A percentile compares a stretch with the other conserved stretches of the same genome.
phyloP scores from a whole-genome alignment of 768 basidiomycete genomes.

The Podaxis rugospora region DNA sequence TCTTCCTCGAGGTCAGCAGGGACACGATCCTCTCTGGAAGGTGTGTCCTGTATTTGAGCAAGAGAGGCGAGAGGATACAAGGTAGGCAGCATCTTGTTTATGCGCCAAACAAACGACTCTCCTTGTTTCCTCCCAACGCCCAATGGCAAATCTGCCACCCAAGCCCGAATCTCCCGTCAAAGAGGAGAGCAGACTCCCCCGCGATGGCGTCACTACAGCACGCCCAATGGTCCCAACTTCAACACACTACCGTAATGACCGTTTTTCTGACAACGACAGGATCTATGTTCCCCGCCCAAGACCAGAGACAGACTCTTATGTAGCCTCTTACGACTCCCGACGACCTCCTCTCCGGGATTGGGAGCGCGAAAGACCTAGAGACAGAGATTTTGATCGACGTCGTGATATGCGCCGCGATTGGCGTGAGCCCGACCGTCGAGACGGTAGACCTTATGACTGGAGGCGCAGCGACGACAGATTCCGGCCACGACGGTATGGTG shows the following conservation, averaged over 20 bases:
- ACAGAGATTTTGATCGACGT: conserved; percentile 19
- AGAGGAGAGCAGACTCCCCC: neutral
- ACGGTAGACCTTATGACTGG: conserved; percentile 9
- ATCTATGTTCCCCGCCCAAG: conserved; percentile 8
- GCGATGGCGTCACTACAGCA: conserved; percentile 1
- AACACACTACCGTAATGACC: conserved; percentile 11
- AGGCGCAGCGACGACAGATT: conserved; percentile 10
- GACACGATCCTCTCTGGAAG: conserved; percentile 80
- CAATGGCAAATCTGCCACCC: conserved; percentile 30
- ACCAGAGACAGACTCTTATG: conserved; percentile 20
- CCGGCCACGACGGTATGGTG: conserved; percentile 4
- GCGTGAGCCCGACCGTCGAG: conserved; percentile 15
- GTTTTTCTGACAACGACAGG: conserved; percentile 7
- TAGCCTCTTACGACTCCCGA: conserved; percentile 15
- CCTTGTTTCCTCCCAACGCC: neutral
- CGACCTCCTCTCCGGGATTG: conserved; percentile 14
- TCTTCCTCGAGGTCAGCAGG: conserved; percentile 82
- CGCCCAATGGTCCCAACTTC: conserved; percentile 15
- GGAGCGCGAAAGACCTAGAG: conserved; percentile 14
- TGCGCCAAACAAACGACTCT: conserved; percentile 7
- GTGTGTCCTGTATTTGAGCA: conserved; percentile 72
- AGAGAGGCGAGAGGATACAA: conserved; percentile 80
- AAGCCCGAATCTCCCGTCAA: conserved; percentile 23
- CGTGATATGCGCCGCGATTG: conserved; percentile 11
- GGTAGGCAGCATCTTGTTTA: conserved; percentile 33